Percentiles rank a stretch among this genome's conserved stretches.
Conservation (phyloP, 805 yeast genomes). For the Kregervanrija pseudodelftensis region DNA sequence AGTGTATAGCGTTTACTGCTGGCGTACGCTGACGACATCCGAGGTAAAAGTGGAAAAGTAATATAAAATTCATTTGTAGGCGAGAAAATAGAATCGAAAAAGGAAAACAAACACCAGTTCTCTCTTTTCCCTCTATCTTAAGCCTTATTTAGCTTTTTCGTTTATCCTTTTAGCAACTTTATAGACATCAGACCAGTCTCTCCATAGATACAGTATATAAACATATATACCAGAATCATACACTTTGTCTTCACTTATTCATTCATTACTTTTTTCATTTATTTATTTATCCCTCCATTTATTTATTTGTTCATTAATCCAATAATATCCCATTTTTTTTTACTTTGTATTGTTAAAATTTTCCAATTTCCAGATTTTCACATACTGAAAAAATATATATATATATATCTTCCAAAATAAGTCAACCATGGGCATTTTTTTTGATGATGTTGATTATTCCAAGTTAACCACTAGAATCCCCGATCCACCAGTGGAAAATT, state of each 20-base stretch:
- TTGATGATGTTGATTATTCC: conserved; percentile 2
- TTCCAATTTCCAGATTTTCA: not conserved
- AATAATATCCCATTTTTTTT: not conserved
- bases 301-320: not conserved
- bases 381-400: no score
- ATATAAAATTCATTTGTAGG: not conserved
- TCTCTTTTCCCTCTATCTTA: no score
- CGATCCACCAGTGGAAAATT: conserved; percentile 24
- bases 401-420: no score
- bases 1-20: no score
- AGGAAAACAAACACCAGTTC: no score
- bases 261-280: not conserved
- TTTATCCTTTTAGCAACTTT: no score
- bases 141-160: no score
- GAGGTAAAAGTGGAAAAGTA: no score
- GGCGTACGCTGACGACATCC: no score
- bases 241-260: not conserved
- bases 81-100: not conserved
- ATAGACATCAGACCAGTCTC: no score
- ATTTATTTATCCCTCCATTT: not conserved
- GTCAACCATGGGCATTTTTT: not conserved
- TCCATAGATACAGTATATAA: no score
- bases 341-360: not conserved
- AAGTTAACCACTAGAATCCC: conserved; percentile 20
- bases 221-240: no score